Conservation (phyloP, 2,329 filamentous ascomycete genomes). For the Aspergillus piperis region DNA sequence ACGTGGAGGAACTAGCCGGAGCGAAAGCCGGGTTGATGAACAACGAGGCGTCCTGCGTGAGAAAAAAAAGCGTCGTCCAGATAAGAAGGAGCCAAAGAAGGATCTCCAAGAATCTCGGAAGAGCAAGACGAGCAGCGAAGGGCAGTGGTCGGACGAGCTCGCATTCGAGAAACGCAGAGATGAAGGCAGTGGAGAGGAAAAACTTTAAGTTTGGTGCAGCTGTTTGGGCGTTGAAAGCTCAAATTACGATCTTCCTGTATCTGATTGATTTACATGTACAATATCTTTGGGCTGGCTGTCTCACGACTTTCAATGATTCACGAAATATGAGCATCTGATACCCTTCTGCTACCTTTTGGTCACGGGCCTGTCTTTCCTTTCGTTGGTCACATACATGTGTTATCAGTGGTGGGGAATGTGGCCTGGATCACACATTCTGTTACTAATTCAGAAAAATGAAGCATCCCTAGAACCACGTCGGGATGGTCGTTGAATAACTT, state of each 20-base stretch:
- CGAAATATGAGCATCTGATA: conserved; percentile 12
- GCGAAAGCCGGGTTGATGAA: conserved; percentile 31
- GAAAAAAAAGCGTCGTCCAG: conserved; percentile 28
- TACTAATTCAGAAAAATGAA: no score
- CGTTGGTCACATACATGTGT: no score
- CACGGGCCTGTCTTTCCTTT: not conserved
- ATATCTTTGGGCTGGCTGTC: conserved; percentile 18
- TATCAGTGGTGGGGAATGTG: no score
- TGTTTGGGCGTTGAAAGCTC: conserved; percentile 3
- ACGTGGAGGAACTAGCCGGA: conserved; percentile 47
- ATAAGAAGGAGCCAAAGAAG: conserved; percentile 30
- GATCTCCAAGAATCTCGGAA: conserved; percentile 17
- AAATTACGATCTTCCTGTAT: not conserved
- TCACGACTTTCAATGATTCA: conserved; percentile 10
- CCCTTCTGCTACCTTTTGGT: conserved; percentile 3
- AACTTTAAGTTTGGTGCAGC: not conserved
- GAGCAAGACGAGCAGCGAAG: conserved; percentile 26
- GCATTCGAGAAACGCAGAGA: no score
- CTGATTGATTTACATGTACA: conserved; percentile 3
- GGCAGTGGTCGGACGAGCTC: conserved; percentile 9
- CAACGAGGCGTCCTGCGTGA: conserved; percentile 24
- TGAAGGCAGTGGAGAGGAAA: not conserved
- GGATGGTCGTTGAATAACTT: no score
- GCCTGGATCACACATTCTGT: no score
- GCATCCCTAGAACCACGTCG: no score